phyloP scores from a whole-genome alignment of 345 rosid species.

The Lepidium didymum region DNA sequence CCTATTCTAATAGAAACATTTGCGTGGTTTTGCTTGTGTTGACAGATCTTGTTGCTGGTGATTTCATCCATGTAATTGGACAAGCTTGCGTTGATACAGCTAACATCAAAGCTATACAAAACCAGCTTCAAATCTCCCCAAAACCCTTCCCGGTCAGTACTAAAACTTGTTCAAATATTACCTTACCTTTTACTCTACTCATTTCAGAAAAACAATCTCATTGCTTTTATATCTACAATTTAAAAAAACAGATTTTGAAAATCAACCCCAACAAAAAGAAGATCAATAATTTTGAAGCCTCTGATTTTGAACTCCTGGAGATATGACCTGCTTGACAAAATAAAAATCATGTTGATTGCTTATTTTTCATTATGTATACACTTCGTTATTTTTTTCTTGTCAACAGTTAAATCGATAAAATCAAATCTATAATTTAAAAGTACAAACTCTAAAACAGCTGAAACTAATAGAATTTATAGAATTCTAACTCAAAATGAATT shows the following conservation, averaged over 20 bases:
- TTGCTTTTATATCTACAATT: background rate
- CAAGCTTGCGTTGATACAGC: constrained; percentile 57
- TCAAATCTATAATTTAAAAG: too few species aligned
- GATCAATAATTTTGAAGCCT: constrained; percentile 58
- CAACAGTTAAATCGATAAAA: too few species aligned
- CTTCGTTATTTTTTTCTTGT: too few species aligned
- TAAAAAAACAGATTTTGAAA: constrained; percentile 55
- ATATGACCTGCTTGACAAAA: constrained; percentile 45
- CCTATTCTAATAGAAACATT: background rate
- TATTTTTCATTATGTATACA: background rate
- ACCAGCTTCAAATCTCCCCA: constrained; percentile 73
- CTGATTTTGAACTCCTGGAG: constrained; percentile 62
- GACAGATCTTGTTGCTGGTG: constrained; percentile 75
- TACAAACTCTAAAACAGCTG: too few species aligned
- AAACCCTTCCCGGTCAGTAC: constrained; percentile 82
- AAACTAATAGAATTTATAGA: too few species aligned
- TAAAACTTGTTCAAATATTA: background rate
- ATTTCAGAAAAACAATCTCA: background rate
- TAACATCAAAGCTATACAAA: constrained; percentile 55
- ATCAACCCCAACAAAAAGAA: constrained; percentile 72
- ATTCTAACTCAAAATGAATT: too few species aligned
- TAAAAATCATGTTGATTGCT: background rate
- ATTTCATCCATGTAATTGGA: constrained; percentile 67
- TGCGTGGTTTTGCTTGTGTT: background rate
- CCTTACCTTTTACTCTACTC: background rate